Conservation (phyloP, 139 green algal species). For the Pleodorina starrii region DNA sequence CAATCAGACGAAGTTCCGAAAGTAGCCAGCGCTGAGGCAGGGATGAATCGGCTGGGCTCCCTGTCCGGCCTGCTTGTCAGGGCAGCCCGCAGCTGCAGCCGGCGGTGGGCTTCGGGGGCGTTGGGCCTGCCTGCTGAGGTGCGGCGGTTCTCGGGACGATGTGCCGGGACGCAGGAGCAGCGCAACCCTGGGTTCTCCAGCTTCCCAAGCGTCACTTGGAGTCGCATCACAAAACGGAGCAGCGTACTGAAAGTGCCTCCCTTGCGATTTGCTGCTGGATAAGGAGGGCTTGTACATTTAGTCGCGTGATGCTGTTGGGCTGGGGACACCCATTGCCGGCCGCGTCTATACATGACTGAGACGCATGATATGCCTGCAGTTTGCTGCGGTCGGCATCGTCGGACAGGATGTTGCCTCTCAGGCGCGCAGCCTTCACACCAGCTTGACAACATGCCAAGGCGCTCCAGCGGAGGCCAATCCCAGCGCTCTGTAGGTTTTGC, state of each 20-base stretch:
- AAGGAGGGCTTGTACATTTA: conserved; percentile 16
- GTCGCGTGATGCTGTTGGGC: neutral
- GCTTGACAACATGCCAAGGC: conserved; percentile 44
- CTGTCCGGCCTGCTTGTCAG: conserved; percentile 51
- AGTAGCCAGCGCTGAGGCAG: conserved; percentile 30
- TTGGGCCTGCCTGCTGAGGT: conserved; percentile 24
- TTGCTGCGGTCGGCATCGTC: conserved; percentile 7
- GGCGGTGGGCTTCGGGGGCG: neutral
- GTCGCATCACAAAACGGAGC: neutral
- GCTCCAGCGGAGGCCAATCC: conserved; percentile 27
- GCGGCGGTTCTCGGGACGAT: conserved; percentile 20
- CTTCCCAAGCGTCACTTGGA: neutral
- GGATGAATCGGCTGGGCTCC: conserved; percentile 47
- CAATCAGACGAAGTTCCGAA: conserved; percentile 35
- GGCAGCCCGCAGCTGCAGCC: conserved; percentile 43
- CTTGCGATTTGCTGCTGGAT: neutral
- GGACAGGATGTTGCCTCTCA: conserved; percentile 23
- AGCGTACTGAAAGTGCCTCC: neutral
- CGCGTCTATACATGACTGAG: too few relatives aligned
- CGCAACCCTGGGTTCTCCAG: neutral
- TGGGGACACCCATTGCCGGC: neutral
- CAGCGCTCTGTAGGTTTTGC: conserved; percentile 10
- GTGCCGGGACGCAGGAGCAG: neutral
- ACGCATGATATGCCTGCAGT: conserved; percentile 12
- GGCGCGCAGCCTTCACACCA: conserved; percentile 49